Base-by-base conservation (phyloP, 768 basidiomycete genomes). In the Wakefieldia striispora region DNA sequence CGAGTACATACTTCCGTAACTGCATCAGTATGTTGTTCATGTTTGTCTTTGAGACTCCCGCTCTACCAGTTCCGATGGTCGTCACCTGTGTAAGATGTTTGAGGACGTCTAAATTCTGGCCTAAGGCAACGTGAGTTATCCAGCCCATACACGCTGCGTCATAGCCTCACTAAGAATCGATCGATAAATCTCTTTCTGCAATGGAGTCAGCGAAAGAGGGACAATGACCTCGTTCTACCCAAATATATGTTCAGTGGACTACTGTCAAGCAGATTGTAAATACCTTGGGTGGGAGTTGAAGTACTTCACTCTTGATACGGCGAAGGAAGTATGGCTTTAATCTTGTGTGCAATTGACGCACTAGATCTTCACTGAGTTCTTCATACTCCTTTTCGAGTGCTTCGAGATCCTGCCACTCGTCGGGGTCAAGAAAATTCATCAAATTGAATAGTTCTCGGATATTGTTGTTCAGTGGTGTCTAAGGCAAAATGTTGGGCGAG, bases 401-500 rank as follows among this genome's bases (percentile, higher is more conserved):
- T 59, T 86, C 82, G 19, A 97, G 72, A 63, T 98, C 82, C 6
- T 70, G 64, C 91, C 91, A 91, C 53, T 87, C 74, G 12, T 69
- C 56, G 6, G 88, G 82, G 63, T 94, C 91, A 16, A 98, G 79
- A 73, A 98, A 98, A 65, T 93, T 91, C 84, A 99, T 93, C 37
- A 99, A 76, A 66, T 95, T 98, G 75, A 98, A 95, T 21, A 99
- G 70, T 69, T 99, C 97, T 40, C 91, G 80, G 20, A 99, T 87
- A 63, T 97, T 98, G 73, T 98, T 98, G 69, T 98, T 98, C 50
- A 98, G 68, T 0, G 95, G 95, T 0, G 97, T 98, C 79, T 92
- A 50, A 17, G 33, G 34, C 34, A 36, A 34, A 29, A 19, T 17
- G 19, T 50, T 39, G 10, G 42, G 45, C 6, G 6, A 47, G 33